Evolutionary conservation across 225 moss, liverwort and hornwort species (phyloP).

Genomic region (Pseudoscleropodium purum): DNA sequence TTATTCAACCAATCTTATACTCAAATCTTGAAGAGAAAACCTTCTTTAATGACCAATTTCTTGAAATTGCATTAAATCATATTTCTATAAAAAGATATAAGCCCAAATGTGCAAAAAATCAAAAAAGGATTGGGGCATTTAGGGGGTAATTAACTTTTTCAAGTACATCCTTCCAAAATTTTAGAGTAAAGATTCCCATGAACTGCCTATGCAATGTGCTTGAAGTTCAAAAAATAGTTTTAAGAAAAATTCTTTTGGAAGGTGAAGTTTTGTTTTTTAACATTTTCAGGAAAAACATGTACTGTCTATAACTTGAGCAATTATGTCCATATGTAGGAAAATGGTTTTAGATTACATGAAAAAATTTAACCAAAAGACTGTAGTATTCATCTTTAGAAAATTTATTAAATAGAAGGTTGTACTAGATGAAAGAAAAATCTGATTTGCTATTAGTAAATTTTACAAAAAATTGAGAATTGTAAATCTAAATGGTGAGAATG

Average conservation of each 20-base stretch:
- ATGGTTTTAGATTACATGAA: neutral
- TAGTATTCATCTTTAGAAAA: neutral
- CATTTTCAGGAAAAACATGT: too few species aligned
- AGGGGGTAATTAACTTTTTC: neutral
- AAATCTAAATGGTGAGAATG: neutral
- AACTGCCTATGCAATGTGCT: neutral
- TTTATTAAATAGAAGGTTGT: fast-evolving
- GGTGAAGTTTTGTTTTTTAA: too few species aligned
- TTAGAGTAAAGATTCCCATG: neutral
- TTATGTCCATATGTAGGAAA: neutral
- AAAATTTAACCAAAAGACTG: neutral
- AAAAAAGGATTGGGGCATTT: too few species aligned
- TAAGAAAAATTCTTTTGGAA: too few species aligned
- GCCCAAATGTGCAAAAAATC: too few species aligned
- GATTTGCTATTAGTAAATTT: neutral
- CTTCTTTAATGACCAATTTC: too few species aligned
- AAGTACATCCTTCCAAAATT: neutral
- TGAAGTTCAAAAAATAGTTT: neutral
- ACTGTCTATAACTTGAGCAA: fast-evolving
- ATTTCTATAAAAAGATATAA: too few species aligned
- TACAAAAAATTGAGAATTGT: neutral
- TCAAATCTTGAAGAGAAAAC: too few species aligned
- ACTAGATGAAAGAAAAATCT: neutral
- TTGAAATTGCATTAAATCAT: too few species aligned
- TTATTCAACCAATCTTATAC: too few species aligned